Evolutionary conservation across 108 stramenopile species (phyloP).

Genomic region (Chaetoceros tenuissimus): DNA sequence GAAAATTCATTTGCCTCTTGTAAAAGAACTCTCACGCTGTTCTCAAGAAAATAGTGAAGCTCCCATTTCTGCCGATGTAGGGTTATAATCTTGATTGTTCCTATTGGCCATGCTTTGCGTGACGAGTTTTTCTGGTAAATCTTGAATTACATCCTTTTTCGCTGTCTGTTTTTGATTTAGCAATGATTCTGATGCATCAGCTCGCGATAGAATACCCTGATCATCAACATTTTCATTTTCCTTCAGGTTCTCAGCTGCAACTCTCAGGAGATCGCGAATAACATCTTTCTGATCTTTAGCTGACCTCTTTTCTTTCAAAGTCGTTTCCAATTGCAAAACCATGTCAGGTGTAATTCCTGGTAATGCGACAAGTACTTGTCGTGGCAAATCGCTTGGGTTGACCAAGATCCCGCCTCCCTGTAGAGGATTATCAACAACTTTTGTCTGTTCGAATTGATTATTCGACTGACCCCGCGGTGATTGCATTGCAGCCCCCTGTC

Average conservation of each 20-base stretch:
- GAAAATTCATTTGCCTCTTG: too few species aligned
- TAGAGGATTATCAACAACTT: constrained; percentile 61
- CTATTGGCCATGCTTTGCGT: constrained; percentile 54
- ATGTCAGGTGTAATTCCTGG: constrained; percentile 49
- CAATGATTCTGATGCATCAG: constrained; percentile 55
- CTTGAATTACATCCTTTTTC: constrained; percentile 26
- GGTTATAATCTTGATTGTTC: constrained; percentile 13
- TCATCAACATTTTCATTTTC: constrained; percentile 28
- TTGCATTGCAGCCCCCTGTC: constrained; percentile 79
- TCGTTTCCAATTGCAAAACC: constrained; percentile 48
- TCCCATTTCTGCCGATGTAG: not conserved
- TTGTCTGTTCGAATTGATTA: constrained; percentile 62
- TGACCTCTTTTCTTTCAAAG: constrained; percentile 50
- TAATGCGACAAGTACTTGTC: constrained; percentile 51
- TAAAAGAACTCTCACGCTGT: too few species aligned
- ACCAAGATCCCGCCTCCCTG: constrained; percentile 79
- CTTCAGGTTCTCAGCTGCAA: constrained; percentile 67
- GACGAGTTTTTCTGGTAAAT: constrained; percentile 68
- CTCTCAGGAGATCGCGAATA: constrained; percentile 61
- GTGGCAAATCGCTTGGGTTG: constrained; percentile 57
- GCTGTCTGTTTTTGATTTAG: constrained; percentile 23
- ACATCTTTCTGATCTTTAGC: constrained; percentile 85
- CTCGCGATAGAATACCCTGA: constrained; percentile 47
- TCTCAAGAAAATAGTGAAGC: not conserved
- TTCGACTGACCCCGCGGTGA: constrained; percentile 15